Percentiles rank a stretch among this genome's conserved stretches.
Evolutionary conservation across 805 yeast species (phyloP).

Genomic region (Starmerella riodocensis): DNA sequence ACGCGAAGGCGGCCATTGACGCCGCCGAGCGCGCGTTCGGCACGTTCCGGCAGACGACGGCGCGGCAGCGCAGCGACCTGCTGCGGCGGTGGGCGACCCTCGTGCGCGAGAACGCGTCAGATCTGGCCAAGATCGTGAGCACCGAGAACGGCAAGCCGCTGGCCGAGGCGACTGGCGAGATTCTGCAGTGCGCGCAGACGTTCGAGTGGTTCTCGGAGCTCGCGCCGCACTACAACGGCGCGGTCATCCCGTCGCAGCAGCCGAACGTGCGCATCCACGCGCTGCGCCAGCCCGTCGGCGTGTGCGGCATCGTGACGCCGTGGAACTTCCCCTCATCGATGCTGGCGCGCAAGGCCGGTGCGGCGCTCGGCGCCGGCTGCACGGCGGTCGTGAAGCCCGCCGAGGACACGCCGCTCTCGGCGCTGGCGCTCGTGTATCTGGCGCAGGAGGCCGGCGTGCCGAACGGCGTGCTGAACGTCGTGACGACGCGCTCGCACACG

Average conservation of each 20-base stretch:
- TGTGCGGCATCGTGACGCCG: constrained; percentile 65
- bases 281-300: constrained; percentile 65
- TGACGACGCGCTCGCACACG: constrained; percentile 32
- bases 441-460: constrained; percentile 61
- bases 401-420: constrained; percentile 59
- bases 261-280: constrained; percentile 40
- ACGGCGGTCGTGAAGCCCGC: constrained; percentile 69
- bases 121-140: constrained; percentile 50
- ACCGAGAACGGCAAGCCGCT: constrained; percentile 65
- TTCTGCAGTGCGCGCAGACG: constrained; percentile 54
- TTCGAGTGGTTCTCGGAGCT: constrained; percentile 79
- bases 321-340: constrained; percentile 78
- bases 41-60: constrained; percentile 39
- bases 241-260: constrained; percentile 43
- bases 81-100: constrained; percentile 41
- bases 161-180: constrained; percentile 61
- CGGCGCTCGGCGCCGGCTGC: constrained; percentile 71
- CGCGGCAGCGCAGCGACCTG: constrained; percentile 42
- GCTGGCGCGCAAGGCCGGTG: constrained; percentile 63
- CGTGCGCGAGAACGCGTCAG: constrained; percentile 45
- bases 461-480: constrained; percentile 50
- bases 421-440: constrained; percentile 51
- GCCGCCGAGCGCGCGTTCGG: constrained; percentile 43
- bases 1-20: constrained; percentile 40
- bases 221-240: constrained; percentile 62